phyloP scores from a whole-genome alignment of 495 filamentous ascomycete genomes.

The Evernia prunastri region DNA sequence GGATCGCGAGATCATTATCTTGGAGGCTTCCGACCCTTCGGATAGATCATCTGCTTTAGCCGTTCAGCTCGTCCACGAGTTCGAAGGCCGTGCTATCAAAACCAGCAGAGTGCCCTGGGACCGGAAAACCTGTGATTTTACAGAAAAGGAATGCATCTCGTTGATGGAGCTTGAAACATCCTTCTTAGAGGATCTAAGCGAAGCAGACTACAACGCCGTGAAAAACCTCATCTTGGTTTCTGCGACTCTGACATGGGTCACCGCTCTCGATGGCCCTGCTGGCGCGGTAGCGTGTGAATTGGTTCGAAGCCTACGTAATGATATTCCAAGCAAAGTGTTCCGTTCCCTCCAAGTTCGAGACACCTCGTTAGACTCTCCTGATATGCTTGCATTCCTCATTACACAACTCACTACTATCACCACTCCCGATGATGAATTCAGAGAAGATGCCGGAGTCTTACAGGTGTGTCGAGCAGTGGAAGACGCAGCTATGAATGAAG shows the following conservation, averaged over 20 bases:
- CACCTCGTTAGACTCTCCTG: conserved; percentile 25
- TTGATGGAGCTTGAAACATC: conserved; percentile 33
- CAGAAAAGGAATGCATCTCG: conserved; percentile 26
- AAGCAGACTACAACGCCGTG: conserved; percentile 29
- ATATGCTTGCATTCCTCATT: conserved; percentile 3
- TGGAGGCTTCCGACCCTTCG: conserved; percentile 14
- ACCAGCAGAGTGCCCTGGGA: conserved; percentile 2
- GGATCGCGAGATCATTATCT: conserved; percentile 29
- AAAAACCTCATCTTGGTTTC: conserved; percentile 30
- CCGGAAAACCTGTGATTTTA: background rate
- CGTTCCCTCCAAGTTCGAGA: conserved; percentile 23
- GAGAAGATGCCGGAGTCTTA: conserved; percentile 14
- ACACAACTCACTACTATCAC: conserved; percentile 25
- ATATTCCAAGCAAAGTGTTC: conserved; percentile 12
- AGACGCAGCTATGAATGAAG: conserved; percentile 11
- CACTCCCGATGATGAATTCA: conserved; percentile 18
- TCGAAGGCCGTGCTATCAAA: background rate
- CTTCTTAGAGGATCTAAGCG: conserved; percentile 31
- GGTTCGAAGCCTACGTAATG: conserved; percentile 18
- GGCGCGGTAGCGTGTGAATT: conserved; percentile 9
- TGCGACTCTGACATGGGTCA: conserved; percentile 38
- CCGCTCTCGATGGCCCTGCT: conserved; percentile 24
- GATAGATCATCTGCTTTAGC: background rate
- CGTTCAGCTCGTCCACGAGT: background rate
- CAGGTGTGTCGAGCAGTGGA: conserved; percentile 14